A percentile compares a stretch with the other conserved stretches of the same genome.
Evolutionary conservation across 2,329 filamentous ascomycete species (phyloP).

Genomic region (Polychaeton citri): DNA sequence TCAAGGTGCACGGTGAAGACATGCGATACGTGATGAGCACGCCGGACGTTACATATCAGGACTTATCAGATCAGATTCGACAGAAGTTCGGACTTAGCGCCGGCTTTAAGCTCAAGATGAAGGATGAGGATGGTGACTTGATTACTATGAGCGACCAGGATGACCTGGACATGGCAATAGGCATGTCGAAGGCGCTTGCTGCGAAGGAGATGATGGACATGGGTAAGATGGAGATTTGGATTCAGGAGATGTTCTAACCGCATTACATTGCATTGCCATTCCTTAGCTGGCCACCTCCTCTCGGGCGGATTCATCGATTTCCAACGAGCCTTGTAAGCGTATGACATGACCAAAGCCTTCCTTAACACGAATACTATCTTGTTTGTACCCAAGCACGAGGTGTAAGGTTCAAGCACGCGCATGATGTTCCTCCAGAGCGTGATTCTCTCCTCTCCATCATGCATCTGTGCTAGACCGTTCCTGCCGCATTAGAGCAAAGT

Average conservation of each 20-base stretch:
- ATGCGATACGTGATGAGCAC: slow-evolving; percentile 86
- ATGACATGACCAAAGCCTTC: no score
- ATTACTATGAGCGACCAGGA: slow-evolving; percentile 96
- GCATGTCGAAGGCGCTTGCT: slow-evolving; percentile 40
- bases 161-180: slow-evolving; percentile 79
- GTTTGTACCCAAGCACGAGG: no score
- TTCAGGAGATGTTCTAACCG: slow-evolving; percentile 18
- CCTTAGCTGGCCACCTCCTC: no score
- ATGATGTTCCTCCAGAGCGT: no score
- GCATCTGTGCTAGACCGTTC: no score
- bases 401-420: no score
- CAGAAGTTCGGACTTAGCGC: slow-evolving; percentile 71
- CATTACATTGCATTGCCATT: no score
- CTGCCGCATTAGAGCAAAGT: no score
- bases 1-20: slow-evolving; percentile 87
- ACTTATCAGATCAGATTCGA: slow-evolving; percentile 65
- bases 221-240: slow-evolving; percentile 79
- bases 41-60: slow-evolving; percentile 56
- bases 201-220: slow-evolving; percentile 64
- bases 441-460: no score
- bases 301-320: no score
- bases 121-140: slow-evolving; percentile 84
- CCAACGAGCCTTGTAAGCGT: no score
- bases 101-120: slow-evolving; percentile 78
- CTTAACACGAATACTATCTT: no score